Percentiles rank a stretch among this genome's conserved stretches.
Conservation (phyloP, 1,284 basidiomycete genomes). For the Papiliotrema flavescens region DNA sequence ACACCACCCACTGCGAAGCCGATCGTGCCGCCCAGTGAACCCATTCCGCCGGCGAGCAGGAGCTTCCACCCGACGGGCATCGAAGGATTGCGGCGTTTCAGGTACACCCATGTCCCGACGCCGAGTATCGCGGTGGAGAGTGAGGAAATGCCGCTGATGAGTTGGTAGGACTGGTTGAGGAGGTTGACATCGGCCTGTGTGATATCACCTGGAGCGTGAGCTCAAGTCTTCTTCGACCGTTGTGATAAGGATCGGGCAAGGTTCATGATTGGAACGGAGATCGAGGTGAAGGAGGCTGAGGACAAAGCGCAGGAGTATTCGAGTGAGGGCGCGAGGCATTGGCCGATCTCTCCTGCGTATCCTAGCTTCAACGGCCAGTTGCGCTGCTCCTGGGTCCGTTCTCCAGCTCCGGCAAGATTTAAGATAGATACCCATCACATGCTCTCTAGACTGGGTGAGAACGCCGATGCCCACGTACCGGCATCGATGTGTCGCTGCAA, state of each 20-base stretch:
- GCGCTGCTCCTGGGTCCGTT: too few species aligned
- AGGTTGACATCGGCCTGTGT: conserved; percentile 31
- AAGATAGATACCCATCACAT: too few species aligned
- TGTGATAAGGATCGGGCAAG: too few species aligned
- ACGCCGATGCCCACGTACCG: conserved; percentile 13
- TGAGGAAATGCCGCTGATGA: conserved; percentile 20
- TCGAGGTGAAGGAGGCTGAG: too few species aligned
- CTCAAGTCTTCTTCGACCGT: not conserved
- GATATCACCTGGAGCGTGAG: conserved; percentile 29
- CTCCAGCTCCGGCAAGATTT: too few species aligned
- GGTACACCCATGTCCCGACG: conserved; percentile 6
- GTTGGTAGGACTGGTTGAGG: conserved; percentile 27
- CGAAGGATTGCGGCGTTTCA: conserved; percentile 6
- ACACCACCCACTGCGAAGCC: conserved; percentile 36
- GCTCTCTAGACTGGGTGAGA: not conserved
- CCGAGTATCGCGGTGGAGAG: conserved; percentile 6
- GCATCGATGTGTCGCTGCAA: conserved; percentile 23
- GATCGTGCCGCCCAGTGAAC: conserved; percentile 21
- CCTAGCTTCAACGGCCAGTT: too few species aligned
- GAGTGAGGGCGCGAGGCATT: too few species aligned
- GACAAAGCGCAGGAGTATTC: too few species aligned
- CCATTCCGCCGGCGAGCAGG: conserved; percentile 13
- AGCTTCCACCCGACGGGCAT: conserved; percentile 9
- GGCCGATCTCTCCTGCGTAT: too few species aligned
- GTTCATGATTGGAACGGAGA: too few species aligned